Conservation (phyloP, 169 alveolate genomes). For the Cryptosporidium viatorum region DNA sequence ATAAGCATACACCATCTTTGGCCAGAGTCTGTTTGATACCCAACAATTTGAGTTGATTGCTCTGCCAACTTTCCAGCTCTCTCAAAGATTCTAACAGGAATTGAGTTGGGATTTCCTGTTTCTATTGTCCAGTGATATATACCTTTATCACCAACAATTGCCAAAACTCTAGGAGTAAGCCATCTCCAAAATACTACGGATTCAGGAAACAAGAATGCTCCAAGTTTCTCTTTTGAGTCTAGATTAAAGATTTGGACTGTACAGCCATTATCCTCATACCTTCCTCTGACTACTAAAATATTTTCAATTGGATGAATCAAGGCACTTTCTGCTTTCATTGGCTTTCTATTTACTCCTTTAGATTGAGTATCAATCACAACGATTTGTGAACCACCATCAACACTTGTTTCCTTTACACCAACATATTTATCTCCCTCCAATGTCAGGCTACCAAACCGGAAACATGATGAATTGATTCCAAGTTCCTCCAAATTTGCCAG, state of each 20-base stretch:
- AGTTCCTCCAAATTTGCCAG: constrained; percentile 82
- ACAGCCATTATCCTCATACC: constrained; percentile 78
- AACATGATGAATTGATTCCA: constrained; percentile 88
- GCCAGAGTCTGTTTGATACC: constrained; percentile 88
- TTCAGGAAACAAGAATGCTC: constrained; percentile 91
- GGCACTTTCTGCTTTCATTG: constrained; percentile 96
- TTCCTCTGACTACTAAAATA: constrained; percentile 94
- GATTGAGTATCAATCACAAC: constrained; percentile 88
- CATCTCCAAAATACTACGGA: constrained; percentile 94
- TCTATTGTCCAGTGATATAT: constrained; percentile 93
- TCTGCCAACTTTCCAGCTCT: constrained; percentile 89
- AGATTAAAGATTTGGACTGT: constrained; percentile 93
- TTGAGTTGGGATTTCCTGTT: constrained; percentile 82
- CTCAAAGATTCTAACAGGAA: constrained; percentile 89
- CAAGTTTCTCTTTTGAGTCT: constrained; percentile 92
- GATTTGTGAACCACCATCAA: constrained; percentile 86
- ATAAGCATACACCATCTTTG: constrained; percentile 94
- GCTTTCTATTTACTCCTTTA: constrained; percentile 89
- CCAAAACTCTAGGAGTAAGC: constrained; percentile 91
- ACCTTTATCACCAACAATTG: constrained; percentile 90
- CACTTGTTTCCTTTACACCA: constrained; percentile 89
- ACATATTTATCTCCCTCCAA: constrained; percentile 93
- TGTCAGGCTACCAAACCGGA: constrained; percentile 88
- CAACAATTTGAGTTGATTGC: constrained; percentile 90
- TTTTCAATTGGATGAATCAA: constrained; percentile 95